phyloP scores from a whole-genome alignment of 192 early-diverging fungal species.

The Entomortierella lignicola region DNA sequence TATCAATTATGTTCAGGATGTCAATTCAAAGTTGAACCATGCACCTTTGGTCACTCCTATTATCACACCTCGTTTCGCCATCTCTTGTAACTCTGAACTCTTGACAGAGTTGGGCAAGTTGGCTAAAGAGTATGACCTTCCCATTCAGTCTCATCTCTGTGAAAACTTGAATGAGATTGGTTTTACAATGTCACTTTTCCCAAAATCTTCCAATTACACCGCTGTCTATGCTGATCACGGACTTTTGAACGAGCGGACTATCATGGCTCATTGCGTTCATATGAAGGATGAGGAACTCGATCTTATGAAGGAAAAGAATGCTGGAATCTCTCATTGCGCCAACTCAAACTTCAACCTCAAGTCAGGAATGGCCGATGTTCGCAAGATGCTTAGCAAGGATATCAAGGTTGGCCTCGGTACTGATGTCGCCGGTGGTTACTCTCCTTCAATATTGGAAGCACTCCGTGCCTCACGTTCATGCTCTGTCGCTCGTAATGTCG shows the following conservation, averaged over 20 bases:
- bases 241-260: constrained; percentile 77
- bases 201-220: constrained; percentile 76
- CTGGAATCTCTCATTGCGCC: constrained; percentile 92
- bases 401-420: constrained; percentile 94
- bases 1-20: constrained; percentile 65
- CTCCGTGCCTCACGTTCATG: constrained; percentile 85
- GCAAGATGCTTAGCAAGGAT: constrained; percentile 74
- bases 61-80: constrained; percentile 95
- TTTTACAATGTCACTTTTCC: constrained; percentile 82
- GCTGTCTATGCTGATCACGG: constrained; percentile 80
- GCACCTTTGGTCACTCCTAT: constrained; percentile 76
- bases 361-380: constrained; percentile 85
- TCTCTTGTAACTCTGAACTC: constrained; percentile 78
- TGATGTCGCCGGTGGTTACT: constrained; percentile 91
- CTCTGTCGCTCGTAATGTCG: constrained; percentile 73
- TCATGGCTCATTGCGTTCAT: constrained; percentile 96
- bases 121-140: constrained; percentile 77
- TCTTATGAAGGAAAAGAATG: constrained; percentile 70
- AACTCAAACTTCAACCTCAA: constrained; percentile 90
- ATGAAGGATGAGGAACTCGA: constrained; percentile 78
- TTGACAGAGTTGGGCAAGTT: constrained; percentile 77
- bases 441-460: constrained; percentile 87
- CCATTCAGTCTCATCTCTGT: constrained; percentile 92
- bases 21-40: constrained; percentile 24
- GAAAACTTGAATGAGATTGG: constrained; percentile 86